Evolutionary conservation across 1,139 yeast genomes (phyloP), one percentile per base, ranked within the genome.

Genomic region (Scheffersomyces parashehatae): DNA sequence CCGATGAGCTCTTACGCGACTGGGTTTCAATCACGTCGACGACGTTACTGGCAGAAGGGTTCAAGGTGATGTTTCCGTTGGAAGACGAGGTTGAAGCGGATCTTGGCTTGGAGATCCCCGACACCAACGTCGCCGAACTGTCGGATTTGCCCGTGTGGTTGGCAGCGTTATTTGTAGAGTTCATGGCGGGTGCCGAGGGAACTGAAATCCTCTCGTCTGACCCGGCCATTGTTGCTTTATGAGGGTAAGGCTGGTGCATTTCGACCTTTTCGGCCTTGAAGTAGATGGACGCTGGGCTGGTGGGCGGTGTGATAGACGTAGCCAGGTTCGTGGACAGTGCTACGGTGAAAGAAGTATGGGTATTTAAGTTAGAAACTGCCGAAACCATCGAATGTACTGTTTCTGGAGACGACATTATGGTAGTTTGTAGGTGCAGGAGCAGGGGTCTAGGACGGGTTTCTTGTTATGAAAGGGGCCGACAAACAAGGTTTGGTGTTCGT

Each of bases 391-490:
- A 31, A 13, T 31, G 20, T 4, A 14, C 12, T 9, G 35, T 31
- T 31, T 31, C 35, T 31, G 35, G 35, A 31, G 35, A 31, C 35
- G 35, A 31, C 35, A 31, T 31, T 16, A 31, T 20, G 26, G 26
- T 20, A 6, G 26, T 20, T 20, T 4, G 26, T 6, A 8, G 7
- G 26, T 20, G 26, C 26, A 20, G 26, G 26, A 20, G 26, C 7
- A 8, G 26, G 5, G 26, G 7, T 7, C 2, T 16, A 20, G 26
- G 26, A 20, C 8, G 26, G 26, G 26, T 20, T 20, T 20, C 8
- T 13, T 13, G 26, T 3, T 20, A 13, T 20, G 26, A 8, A 20
- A 3, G 26, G 26, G 26, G 20, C 20, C 20, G 6, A 16, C 20
- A 16, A 13, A 2, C 14, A 13, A 13, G 14, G 14, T 13, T 13